phyloP scores from a whole-genome alignment of 495 filamentous ascomycete species.

The Hypoxylon lienhwacheense region DNA sequence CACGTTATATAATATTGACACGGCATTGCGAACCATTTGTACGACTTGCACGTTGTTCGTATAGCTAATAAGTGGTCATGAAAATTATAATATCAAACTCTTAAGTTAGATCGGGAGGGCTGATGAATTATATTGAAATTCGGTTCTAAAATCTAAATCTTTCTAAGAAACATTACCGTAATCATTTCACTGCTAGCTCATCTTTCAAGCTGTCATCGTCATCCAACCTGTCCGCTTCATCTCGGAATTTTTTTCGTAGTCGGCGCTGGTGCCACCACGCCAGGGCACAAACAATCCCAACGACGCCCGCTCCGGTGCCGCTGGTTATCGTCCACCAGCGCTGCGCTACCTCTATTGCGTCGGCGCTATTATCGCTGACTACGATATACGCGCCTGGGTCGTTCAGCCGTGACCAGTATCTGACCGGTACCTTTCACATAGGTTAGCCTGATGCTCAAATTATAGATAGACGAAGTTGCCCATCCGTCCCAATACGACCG shows the following conservation, averaged over 20 bases:
- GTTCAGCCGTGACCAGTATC: constrained; percentile 27
- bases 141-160: not conserved
- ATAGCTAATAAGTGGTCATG: no score
- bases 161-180: not conserved
- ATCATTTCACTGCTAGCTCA: not conserved
- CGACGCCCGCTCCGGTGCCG: constrained; percentile 29
- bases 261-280: constrained; percentile 45
- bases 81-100: no score
- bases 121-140: not conserved
- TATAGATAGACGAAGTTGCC: not conserved
- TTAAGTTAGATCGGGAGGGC: not conserved
- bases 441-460: constrained; percentile 3
- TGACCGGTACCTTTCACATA: constrained; percentile 25
- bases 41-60: not conserved
- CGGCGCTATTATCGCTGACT: constrained; percentile 29
- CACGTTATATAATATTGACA: constrained; percentile 1
- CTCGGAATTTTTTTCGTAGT: constrained; percentile 38
- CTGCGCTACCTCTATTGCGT: constrained; percentile 26
- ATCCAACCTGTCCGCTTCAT: constrained; percentile 34
- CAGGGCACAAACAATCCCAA: constrained; percentile 38
- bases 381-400: constrained; percentile 28
- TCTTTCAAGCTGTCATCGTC: constrained; percentile 5
- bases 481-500: not conserved
- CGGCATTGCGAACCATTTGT: constrained; percentile 1
- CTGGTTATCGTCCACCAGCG: constrained; percentile 40